phyloP scores from a whole-genome alignment of 768 basidiomycete species.

The Crassisporium funariophilum region DNA sequence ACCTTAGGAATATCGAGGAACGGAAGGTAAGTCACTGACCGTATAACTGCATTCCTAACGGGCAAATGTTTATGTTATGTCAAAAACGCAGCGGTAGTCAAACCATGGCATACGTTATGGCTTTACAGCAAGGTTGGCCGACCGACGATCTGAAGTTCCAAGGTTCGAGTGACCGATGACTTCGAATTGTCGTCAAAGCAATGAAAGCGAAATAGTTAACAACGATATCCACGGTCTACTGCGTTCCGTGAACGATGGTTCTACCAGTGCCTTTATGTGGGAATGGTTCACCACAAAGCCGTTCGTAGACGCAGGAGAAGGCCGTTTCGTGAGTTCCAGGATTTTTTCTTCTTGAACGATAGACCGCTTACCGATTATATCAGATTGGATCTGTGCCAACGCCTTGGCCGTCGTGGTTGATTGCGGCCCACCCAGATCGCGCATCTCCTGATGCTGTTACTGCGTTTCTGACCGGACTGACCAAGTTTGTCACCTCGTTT shows the following conservation, averaged over 20 bases:
- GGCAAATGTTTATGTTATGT: neutral
- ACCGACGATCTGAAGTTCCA: slow-evolving; percentile 66
- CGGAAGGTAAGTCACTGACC: slow-evolving; percentile 62
- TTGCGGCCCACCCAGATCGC: slow-evolving; percentile 80
- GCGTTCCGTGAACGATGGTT: slow-evolving; percentile 83
- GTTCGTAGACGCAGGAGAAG: slow-evolving; percentile 76
- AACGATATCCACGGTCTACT: slow-evolving; percentile 82
- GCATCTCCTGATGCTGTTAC: slow-evolving; percentile 51
- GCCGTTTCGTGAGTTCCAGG: slow-evolving; percentile 69
- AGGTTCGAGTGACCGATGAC: slow-evolving; percentile 39
- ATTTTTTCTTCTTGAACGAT: neutral
- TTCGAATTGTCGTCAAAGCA: neutral
- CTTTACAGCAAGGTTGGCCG: slow-evolving; percentile 82
- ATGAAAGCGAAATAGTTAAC: too few relatives aligned
- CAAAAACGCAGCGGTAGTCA: slow-evolving; percentile 73
- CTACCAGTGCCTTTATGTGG: slow-evolving; percentile 93
- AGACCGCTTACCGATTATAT: neutral
- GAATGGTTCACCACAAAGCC: slow-evolving; percentile 85
- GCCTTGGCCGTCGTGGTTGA: slow-evolving; percentile 97
- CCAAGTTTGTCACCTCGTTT: slow-evolving; percentile 68
- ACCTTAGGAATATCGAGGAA: slow-evolving; percentile 87
- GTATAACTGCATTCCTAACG: neutral
- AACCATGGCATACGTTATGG: slow-evolving; percentile 97
- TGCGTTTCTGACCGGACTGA: slow-evolving; percentile 64
- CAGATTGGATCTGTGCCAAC: slow-evolving; percentile 87